Conservation (phyloP, 345 rosid genomes). For the Moricandia arvensis region DNA sequence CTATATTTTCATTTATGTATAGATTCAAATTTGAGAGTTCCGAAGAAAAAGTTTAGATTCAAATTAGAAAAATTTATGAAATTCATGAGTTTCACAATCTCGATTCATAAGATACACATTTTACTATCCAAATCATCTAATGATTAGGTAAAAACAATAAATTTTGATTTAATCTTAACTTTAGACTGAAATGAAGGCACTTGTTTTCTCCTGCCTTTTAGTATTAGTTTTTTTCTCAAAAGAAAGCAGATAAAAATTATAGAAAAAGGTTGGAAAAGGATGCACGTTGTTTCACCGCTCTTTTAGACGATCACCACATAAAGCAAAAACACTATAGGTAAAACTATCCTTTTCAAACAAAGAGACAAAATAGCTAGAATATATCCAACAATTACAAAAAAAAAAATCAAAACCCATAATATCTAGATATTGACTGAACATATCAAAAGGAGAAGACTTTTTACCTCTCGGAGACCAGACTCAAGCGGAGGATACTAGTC, state of each 20-base stretch:
- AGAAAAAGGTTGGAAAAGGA: constrained; percentile 24
- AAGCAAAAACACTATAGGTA: constrained; percentile 41
- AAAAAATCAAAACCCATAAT: not conserved
- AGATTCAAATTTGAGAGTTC: no score
- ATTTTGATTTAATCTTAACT: not conserved
- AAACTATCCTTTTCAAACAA: constrained; percentile 32
- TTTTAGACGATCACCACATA: constrained; percentile 33
- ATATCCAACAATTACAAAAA: constrained; percentile 11
- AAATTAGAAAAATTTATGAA: not conserved
- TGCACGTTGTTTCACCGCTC: constrained; percentile 39
- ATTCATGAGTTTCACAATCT: not conserved
- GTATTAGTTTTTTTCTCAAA: constrained; percentile 4
- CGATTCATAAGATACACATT: not conserved
- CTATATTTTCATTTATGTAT: not conserved
- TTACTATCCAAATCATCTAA: not conserved
- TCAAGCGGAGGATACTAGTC: constrained; percentile 57
- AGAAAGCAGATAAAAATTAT: not conserved
- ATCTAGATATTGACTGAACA: not conserved
- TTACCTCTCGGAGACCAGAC: constrained; percentile 82
- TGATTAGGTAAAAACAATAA: not conserved
- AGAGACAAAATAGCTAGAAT: constrained; percentile 34
- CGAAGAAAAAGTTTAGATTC: no score
- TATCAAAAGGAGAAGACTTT: constrained; percentile 10
- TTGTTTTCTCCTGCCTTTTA: not conserved
- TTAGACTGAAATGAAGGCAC: not conserved